phyloP scores from a whole-genome alignment of 177 flowering plant genomes.

The Vitis hybrid region DNA sequence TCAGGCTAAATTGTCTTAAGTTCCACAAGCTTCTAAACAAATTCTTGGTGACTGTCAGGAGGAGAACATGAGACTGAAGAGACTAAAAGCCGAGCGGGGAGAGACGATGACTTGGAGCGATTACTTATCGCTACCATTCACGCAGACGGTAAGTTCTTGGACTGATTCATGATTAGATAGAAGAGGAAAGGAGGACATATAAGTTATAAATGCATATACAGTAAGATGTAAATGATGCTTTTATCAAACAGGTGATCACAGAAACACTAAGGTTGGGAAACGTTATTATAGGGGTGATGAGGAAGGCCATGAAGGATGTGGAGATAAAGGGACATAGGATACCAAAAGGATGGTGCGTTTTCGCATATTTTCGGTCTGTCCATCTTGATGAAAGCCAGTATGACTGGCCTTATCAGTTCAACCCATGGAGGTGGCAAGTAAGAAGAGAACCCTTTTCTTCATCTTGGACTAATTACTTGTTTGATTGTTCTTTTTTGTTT shows the following conservation, averaged over 20 bases:
- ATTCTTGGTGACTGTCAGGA: constrained; percentile 43
- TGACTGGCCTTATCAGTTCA: constrained; percentile 69
- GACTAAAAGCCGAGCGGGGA: constrained; percentile 40
- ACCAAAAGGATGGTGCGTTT: constrained; percentile 88
- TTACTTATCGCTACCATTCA: constrained; percentile 70
- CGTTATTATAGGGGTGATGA: constrained; percentile 80
- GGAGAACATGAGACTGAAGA: constrained; percentile 75
- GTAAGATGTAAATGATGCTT: background rate
- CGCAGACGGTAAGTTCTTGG: constrained; percentile 61
- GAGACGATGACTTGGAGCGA: constrained; percentile 62
- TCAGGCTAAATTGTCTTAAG: background rate
- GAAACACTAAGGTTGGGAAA: constrained; percentile 93
- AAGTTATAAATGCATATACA: background rate
- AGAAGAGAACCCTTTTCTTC: constrained; percentile 8
- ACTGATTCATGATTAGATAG: no score
- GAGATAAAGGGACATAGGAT: constrained; percentile 75
- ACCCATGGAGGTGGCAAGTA: constrained; percentile 99
- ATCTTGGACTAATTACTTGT: background rate
- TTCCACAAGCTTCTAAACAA: background rate
- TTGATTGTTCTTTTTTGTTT: background rate
- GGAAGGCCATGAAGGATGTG: constrained; percentile 84
- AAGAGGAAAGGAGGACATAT: background rate
- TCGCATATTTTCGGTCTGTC: constrained; percentile 81
- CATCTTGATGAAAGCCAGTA: constrained; percentile 75
- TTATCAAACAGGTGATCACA: constrained; percentile 67